Percentiles rank a stretch among this genome's conserved stretches.
Conservation (phyloP, 257 asterid species). For the Solanum appendiculatum region DNA sequence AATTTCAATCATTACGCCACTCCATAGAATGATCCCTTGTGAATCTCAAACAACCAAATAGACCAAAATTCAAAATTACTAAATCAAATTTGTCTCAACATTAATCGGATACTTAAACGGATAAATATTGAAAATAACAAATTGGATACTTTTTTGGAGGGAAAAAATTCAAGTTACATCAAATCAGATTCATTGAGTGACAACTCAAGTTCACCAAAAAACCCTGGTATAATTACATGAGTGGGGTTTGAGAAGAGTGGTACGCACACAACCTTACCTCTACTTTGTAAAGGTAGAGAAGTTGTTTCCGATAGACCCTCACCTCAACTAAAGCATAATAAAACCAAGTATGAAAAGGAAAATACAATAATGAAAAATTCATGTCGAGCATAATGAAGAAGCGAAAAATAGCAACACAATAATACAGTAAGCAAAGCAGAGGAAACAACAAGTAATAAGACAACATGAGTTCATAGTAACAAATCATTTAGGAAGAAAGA, state of each 20-base stretch:
- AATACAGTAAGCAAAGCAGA: background rate
- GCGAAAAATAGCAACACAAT: background rate
- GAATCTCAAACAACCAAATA: too few relatives aligned
- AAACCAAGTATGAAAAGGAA: too few relatives aligned
- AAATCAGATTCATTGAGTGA: background rate
- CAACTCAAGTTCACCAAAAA: background rate
- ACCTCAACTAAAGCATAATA: background rate
- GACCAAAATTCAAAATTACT: too few relatives aligned
- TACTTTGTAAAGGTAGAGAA: background rate
- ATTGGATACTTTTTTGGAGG: background rate
- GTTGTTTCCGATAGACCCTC: background rate
- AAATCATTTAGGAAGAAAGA: background rate
- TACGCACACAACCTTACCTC: background rate
- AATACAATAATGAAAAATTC: background rate
- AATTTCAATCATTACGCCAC: too few relatives aligned
- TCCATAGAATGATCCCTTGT: too few relatives aligned
- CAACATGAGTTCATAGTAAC: background rate
- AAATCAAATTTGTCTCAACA: background rate
- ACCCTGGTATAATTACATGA: background rate
- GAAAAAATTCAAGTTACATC: background rate
- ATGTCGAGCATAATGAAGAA: background rate
- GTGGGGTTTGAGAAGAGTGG: background rate
- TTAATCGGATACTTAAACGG: background rate
- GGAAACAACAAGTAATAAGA: background rate
- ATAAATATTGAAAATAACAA: background rate